Evolutionary conservation across 331 rosid species (phyloP).

Genomic region (Cydonia oblonga): DNA sequence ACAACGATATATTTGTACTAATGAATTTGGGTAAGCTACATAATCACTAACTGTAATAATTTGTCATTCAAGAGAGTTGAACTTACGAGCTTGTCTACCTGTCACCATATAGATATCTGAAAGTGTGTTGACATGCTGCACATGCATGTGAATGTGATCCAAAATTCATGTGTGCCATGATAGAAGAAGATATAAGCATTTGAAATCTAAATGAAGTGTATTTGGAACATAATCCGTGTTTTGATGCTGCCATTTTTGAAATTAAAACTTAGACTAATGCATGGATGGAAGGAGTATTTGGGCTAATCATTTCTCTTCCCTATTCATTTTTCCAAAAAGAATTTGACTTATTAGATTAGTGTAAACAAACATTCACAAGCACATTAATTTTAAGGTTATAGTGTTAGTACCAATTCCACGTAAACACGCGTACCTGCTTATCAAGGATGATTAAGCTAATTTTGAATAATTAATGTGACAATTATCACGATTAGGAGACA

Average conservation of each 20-base stretch:
- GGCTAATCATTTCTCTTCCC: background rate
- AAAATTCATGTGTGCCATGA: slow-evolving; percentile 4
- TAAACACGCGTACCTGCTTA: background rate
- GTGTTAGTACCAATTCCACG: background rate
- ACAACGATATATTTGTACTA: too few relatives aligned
- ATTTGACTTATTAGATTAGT: background rate
- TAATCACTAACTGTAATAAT: too few relatives aligned
- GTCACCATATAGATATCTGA: background rate
- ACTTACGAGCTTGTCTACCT: background rate
- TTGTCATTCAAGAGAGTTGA: background rate
- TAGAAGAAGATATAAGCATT: background rate
- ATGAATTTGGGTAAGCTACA: too few relatives aligned
- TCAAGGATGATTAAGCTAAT: background rate
- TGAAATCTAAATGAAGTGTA: background rate
- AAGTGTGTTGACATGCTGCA: background rate
- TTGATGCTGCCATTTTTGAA: background rate
- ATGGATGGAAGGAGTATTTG: background rate
- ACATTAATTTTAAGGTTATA: background rate
- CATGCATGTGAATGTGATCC: slow-evolving; percentile 16
- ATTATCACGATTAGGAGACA: background rate
- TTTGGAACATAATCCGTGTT: slow-evolving; percentile 18
- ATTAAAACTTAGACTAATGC: background rate
- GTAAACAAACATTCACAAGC: background rate
- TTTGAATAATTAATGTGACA: background rate
- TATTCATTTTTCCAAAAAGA: too few relatives aligned